A percentile compares a stretch with the other conserved stretches of the same genome.
Conservation (phyloP, 2,329 filamentous ascomycete species). For the Fonsecaea erecta region DNA sequence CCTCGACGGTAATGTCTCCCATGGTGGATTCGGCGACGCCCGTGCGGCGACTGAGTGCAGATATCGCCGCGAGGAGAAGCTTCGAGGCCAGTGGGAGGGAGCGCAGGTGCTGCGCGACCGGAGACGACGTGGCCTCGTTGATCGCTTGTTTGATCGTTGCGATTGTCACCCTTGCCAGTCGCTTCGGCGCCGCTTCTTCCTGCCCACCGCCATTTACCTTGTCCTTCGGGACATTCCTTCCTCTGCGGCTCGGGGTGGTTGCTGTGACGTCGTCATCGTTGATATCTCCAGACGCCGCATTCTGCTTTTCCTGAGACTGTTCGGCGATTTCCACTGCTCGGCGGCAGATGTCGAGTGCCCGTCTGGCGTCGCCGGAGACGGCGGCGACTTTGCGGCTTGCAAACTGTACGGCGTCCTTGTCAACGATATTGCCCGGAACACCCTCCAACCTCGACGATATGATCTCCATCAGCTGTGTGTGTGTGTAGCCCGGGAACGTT, state of each 20-base stretch:
- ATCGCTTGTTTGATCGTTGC: slow-evolving; percentile 93
- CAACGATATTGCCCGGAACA: slow-evolving; percentile 86
- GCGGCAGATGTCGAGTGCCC: slow-evolving; percentile 92
- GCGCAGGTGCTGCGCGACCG: slow-evolving; percentile 85
- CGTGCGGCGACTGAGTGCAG: slow-evolving; percentile 77
- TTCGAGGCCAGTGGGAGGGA: slow-evolving; percentile 81
- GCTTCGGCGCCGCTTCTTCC: slow-evolving; percentile 35
- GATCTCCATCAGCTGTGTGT: slow-evolving; percentile 96
- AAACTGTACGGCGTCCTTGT: slow-evolving; percentile 92
- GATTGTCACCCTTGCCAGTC: slow-evolving; percentile 75
- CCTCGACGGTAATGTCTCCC: slow-evolving; percentile 87
- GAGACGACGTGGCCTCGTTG: slow-evolving; percentile 90
- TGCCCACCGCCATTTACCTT: slow-evolving; percentile 4
- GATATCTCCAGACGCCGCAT: slow-evolving; percentile 46
- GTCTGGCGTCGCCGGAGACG: slow-evolving; percentile 89
- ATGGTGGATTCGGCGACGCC: slow-evolving; percentile 86
- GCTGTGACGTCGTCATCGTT: slow-evolving; percentile 43
- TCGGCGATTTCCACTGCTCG: slow-evolving; percentile 95
- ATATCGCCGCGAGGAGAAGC: slow-evolving; percentile 79
- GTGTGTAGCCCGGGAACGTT: slow-evolving; percentile 95
- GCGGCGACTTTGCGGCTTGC: slow-evolving; percentile 95
- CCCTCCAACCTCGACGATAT: slow-evolving; percentile 91
- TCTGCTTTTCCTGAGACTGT: slow-evolving; percentile 60
- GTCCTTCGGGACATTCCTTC: slow-evolving; percentile 36
- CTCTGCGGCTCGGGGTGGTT: slow-evolving; percentile 48